Percentiles rank a stretch among this genome's conserved stretches.
These are phyloP conservation scores for Zygoascus sp. DNA, from an alignment of 1,139 yeast genomes.

Conservation along the genomic window DNA sequence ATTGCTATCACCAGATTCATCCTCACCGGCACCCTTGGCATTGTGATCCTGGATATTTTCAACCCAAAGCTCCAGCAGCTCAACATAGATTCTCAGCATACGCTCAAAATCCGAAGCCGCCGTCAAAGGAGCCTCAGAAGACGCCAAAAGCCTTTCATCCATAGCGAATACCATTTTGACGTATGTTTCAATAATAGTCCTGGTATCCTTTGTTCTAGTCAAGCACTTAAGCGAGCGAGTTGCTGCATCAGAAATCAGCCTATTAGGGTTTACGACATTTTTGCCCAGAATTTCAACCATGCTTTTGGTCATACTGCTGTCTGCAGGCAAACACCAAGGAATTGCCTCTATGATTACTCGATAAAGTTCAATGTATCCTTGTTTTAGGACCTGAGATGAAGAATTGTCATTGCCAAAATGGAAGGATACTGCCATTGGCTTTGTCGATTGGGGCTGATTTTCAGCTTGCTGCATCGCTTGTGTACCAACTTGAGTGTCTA, in stretches of 20 bases:
- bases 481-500: conserved; percentile 47
- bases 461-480: conserved; percentile 24
- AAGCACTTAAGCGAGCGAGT: conserved; percentile 57
- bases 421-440: conserved; percentile 42
- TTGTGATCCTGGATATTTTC: conserved; percentile 45
- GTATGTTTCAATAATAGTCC: conserved; percentile 63
- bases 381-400: conserved; percentile 29
- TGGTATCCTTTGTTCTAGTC: conserved; percentile 68
- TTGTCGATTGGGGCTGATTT: conserved; percentile 26
- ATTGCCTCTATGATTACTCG: conserved; percentile 63
- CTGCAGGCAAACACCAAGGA: conserved; percentile 64
- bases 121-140: conserved; percentile 48
- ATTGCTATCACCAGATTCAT: conserved; percentile 29
- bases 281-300: conserved; percentile 71
- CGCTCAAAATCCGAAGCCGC: conserved; percentile 55
- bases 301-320: conserved; percentile 45
- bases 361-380: conserved; percentile 55
- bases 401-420: conserved; percentile 46
- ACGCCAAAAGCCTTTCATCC: conserved; percentile 47
- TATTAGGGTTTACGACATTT: conserved; percentile 66
- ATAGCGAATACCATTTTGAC: conserved; percentile 78
- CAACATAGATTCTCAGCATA: conserved; percentile 67
- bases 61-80: conserved; percentile 76
- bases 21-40: conserved; percentile 17
- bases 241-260: conserved; percentile 58